Percentiles rank a stretch among this genome's conserved stretches.
Evolutionary conservation across 305 asterid genomes (phyloP).

Genomic region (Fraxinus latifolia): DNA sequence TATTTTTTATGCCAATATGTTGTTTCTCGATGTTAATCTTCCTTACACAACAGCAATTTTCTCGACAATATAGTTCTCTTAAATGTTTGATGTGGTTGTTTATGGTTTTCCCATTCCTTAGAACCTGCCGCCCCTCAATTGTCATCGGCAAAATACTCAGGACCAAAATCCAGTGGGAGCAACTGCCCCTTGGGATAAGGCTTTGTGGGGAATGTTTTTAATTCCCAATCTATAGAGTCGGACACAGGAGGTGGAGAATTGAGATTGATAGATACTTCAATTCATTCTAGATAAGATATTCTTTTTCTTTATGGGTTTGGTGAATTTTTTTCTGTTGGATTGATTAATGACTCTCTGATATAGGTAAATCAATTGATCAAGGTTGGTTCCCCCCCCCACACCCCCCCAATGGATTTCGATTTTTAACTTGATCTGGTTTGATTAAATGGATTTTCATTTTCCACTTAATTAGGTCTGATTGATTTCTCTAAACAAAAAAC

Average conservation of each 20-base stretch:
- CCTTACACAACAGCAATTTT: background rate
- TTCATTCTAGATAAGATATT: background rate
- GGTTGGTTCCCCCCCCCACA: background rate
- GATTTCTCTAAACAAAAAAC: background rate
- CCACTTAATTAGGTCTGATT: background rate
- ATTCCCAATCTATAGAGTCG: background rate
- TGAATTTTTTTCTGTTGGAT: background rate
- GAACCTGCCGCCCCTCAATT: background rate
- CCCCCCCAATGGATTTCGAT: background rate
- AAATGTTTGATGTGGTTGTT: background rate
- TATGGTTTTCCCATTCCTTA: background rate
- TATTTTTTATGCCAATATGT: background rate
- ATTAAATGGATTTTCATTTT: background rate
- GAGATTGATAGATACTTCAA: background rate
- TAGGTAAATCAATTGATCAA: background rate
- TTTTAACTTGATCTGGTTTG: background rate
- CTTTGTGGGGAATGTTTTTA: background rate
- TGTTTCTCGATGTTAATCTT: background rate
- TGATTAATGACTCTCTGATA: background rate
- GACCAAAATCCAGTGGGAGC: background rate
- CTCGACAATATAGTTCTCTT: background rate
- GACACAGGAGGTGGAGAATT: background rate
- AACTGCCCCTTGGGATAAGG: background rate
- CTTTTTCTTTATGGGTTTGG: background rate
- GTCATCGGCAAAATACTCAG: background rate